Evolutionary conservation across 148 eudicot species (phyloP).

Genomic region (Tetragonia tetragonoides): DNA sequence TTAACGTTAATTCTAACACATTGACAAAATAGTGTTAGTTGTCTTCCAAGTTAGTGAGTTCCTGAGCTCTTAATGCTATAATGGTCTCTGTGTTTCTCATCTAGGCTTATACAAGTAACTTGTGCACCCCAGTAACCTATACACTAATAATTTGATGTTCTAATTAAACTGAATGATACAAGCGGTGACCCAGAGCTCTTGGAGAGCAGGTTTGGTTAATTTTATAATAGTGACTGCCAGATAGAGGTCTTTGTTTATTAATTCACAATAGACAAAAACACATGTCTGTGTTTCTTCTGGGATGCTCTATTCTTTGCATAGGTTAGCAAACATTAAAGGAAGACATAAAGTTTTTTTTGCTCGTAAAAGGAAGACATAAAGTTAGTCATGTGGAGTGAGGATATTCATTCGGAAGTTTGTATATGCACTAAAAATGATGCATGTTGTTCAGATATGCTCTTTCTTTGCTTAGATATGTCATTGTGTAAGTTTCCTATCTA

Average conservation of each 20-base stretch:
- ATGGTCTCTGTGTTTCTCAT: too few species aligned
- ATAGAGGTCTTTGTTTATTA: neutral
- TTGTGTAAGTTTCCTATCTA: too few species aligned
- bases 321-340: neutral
- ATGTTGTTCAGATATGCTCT: neutral
- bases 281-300: too few species aligned
- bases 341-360: neutral
- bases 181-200: neutral
- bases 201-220: neutral
- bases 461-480: neutral
- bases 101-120: neutral
- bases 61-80: neutral
- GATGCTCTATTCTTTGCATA: neutral
- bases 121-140: neutral
- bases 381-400: neutral
- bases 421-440: neutral
- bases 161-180: neutral
- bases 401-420: neutral
- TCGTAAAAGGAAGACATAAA: neutral
- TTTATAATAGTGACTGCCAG: neutral
- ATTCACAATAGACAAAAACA: too few species aligned
- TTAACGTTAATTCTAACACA: too few species aligned
- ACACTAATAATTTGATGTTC: neutral
- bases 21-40: too few species aligned
- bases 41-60: neutral